Evolutionary conservation across 768 basidiomycete genomes (phyloP), one percentile per base, ranked within the genome.

Genomic region (Erythrobasidium yunnanense): DNA sequence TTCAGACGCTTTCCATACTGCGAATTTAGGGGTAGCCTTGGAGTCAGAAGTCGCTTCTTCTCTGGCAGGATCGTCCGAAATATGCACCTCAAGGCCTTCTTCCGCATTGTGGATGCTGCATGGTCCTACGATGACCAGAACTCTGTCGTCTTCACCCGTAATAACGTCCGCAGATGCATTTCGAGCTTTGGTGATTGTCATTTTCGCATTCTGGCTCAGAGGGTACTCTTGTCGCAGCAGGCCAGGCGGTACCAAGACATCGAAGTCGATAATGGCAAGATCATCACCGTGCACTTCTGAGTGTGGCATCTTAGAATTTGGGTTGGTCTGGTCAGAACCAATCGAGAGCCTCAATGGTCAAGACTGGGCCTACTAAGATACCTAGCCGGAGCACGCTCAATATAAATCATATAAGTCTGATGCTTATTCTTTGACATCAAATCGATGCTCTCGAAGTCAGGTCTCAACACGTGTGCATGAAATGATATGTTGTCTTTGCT

Each of bases 181-280:
- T 69, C 93, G 86, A 2, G 90, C 85, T 18, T 81, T 76, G 1
- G 88, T 84, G 75, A 95, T 87, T 20, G 87, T 90, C 71, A 73
- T 81, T 70, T 83, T 82, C 0, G 90, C 86, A 7, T 77, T 76
- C 13, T 80, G 71, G 18, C 85, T 79, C 2, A 88, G 84, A 1
- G 82, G 81, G 57, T 96, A 82, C 71, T 97, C 92, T 69, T 91
- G 86, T 66, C 87, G 81, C 60, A 99, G 84, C 55, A 97, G 80
- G 1, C 88, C 87, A 4, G 92, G 93, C 72, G 92, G 89, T 67
- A 95, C 85, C 46, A 96, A 83, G n/a, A 93, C 92, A 71, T 96
- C 92, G 67, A 47, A 66, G 27, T 42, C 66, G 34, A 27, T 30
- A 49, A 42, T n/a, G n/a, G n/a, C n/a, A n/a, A n/a, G n/a, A n/a